These are phyloP conservation scores for Entoloma clypeatum DNA, from an alignment of 1,284 basidiomycete genomes.

Conservation along the genomic window DNA sequence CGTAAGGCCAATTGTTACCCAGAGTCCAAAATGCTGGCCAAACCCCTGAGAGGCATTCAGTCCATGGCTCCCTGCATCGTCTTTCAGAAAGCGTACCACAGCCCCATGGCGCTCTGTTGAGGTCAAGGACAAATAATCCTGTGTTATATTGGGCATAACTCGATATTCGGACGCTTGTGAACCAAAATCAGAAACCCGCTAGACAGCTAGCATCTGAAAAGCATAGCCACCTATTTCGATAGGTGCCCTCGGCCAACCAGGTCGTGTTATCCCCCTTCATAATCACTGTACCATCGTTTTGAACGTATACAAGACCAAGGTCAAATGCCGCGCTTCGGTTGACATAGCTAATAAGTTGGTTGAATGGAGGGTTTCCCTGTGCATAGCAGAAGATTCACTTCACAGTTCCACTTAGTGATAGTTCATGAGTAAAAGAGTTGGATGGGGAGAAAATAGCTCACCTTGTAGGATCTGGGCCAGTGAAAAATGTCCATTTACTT, in stretches of 20 bases:
- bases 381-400: too few relatives aligned
- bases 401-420: slow-evolving; percentile 48
- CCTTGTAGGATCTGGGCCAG: slow-evolving; percentile 56
- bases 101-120: slow-evolving; percentile 67
- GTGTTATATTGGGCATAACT: slow-evolving; percentile 56
- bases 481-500: slow-evolving; percentile 60
- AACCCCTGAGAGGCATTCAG: slow-evolving; percentile 37
- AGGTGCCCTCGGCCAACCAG: slow-evolving; percentile 44
- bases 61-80: slow-evolving; percentile 5
- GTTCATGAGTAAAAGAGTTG: slow-evolving; percentile 1
- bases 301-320: slow-evolving; percentile 48
- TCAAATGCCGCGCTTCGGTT: slow-evolving; percentile 44
- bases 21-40: slow-evolving; percentile 68
- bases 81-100: slow-evolving; percentile 46
- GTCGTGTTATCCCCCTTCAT: slow-evolving; percentile 73
- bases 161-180: slow-evolving; percentile 54
- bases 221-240: slow-evolving; percentile 51
- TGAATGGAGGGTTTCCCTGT: too few relatives aligned
- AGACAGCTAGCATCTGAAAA: background rate
- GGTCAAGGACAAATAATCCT: slow-evolving; percentile 67
- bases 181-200: background rate
- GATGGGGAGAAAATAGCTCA: slow-evolving; percentile 14
- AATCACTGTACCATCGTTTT: slow-evolving; percentile 53
- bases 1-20: slow-evolving; percentile 53
- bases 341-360: slow-evolving; percentile 44